Conservation (phyloP, 1,284 basidiomycete genomes). For the Boletus smithii region DNA sequence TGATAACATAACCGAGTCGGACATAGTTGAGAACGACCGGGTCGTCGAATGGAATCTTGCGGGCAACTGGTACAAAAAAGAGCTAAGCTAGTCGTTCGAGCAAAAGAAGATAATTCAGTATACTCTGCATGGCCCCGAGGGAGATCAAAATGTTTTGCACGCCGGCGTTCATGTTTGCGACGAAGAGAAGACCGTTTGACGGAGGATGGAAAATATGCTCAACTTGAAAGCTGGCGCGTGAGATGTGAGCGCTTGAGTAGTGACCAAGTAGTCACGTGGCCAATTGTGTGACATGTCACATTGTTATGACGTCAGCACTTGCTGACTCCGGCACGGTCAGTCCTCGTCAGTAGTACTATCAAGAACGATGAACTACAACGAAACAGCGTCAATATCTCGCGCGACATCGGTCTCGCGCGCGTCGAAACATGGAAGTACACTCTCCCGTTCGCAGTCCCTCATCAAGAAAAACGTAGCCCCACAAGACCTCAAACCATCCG, state of each 20-base stretch:
- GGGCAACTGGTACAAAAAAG: constrained; percentile 59
- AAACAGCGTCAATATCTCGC: constrained; percentile 54
- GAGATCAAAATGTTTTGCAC: constrained; percentile 79
- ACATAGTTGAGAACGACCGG: constrained; percentile 81
- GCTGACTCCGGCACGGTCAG: too few species aligned
- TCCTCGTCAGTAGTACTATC: too few species aligned
- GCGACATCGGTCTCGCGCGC: constrained; percentile 69
- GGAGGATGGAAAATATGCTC: constrained; percentile 10
- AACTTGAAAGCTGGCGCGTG: background rate
- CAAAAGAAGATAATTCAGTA: constrained; percentile 16
- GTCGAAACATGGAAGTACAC: constrained; percentile 59
- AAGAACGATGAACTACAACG: constrained; percentile 39
- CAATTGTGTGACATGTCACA: background rate
- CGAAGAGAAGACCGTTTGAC: constrained; percentile 13
- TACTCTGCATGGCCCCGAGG: constrained; percentile 87
- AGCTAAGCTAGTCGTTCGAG: background rate
- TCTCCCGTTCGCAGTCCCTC: constrained; percentile 76
- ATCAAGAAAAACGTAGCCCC: constrained; percentile 89
- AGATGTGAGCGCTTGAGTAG: too few species aligned
- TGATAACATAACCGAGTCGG: constrained; percentile 77
- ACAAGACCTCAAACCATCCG: constrained; percentile 90
- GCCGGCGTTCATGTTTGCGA: constrained; percentile 48
- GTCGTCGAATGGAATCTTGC: constrained; percentile 90
- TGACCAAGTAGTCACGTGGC: constrained; percentile 22
- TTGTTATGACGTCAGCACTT: constrained; percentile 26